Evolutionary conservation across 1,284 basidiomycete genomes (phyloP).

Genomic region (Stygiomarasmius scandens): DNA sequence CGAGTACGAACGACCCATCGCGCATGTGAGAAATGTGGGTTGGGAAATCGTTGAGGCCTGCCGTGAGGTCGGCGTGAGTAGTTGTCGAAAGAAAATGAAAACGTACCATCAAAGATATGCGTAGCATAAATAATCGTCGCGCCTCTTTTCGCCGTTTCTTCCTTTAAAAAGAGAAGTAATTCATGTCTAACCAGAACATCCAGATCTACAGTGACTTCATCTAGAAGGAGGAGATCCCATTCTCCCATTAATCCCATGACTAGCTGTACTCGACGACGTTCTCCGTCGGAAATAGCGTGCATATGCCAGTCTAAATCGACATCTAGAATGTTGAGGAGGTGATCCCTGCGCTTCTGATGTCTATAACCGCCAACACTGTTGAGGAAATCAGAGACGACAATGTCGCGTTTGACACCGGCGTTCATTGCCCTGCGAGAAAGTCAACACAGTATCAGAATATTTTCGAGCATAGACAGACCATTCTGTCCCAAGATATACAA

Average conservation of each 20-base stretch:
- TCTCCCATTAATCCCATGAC: constrained; percentile 96
- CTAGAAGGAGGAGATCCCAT: constrained; percentile 92
- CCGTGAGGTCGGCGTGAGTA: background rate
- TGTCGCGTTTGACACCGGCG: constrained; percentile 92
- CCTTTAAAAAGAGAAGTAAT: constrained; percentile 84
- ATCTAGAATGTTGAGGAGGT: constrained; percentile 88
- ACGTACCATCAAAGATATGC: constrained; percentile 88
- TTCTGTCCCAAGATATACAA: constrained; percentile 92
- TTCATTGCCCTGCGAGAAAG: constrained; percentile 80
- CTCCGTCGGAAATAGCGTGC: constrained; percentile 95
- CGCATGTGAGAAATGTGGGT: constrained; percentile 91
- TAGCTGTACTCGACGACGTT: constrained; percentile 86
- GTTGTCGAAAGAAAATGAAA: background rate
- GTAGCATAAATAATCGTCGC: constrained; percentile 96
- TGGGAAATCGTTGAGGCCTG: constrained; percentile 72
- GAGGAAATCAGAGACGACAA: constrained; percentile 86
- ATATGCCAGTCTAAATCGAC: constrained; percentile 92
- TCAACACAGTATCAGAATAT: background rate
- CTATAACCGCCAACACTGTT: constrained; percentile 85
- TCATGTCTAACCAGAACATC: constrained; percentile 96
- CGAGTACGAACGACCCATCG: constrained; percentile 71
- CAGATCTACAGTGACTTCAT: constrained; percentile 98
- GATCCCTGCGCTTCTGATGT: constrained; percentile 87
- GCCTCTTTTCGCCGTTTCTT: constrained; percentile 79
- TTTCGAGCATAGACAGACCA: constrained; percentile 49